A percentile compares a stretch with the other conserved stretches of the same genome.
Conservation (phyloP, 306 rosid genomes). For the Pachyrhizus erosus region DNA sequence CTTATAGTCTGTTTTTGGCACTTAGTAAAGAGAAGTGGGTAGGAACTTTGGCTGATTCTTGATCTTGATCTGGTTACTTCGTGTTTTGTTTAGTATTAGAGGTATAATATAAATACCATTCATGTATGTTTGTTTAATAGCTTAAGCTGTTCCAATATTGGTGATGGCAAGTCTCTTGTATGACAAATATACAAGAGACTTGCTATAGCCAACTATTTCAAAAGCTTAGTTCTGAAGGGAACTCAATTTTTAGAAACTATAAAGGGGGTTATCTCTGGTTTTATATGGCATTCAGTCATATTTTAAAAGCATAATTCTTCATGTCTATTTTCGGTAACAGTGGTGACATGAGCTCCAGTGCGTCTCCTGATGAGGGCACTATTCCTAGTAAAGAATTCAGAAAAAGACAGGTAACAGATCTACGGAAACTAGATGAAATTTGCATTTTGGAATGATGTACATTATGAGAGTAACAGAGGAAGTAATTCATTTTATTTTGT, state of each 20-base stretch:
- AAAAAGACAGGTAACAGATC: slow-evolving; percentile 79
- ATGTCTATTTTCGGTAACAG: slow-evolving; percentile 52
- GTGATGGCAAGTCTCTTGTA: not conserved
- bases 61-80: not conserved
- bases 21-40: slow-evolving; percentile 21
- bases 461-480: slow-evolving; percentile 13
- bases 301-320: slow-evolving; percentile 36
- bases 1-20: slow-evolving; percentile 21
- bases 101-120: not conserved
- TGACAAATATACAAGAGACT: too few species aligned
- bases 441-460: slow-evolving; percentile 32
- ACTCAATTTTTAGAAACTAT: slow-evolving; percentile 16
- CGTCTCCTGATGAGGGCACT: slow-evolving; percentile 60
- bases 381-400: slow-evolving; percentile 72
- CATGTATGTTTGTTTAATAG: not conserved
- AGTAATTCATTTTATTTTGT: slow-evolving; percentile 40
- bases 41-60: slow-evolving; percentile 10
- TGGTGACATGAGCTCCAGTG: slow-evolving; percentile 69
- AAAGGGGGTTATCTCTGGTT: not conserved
- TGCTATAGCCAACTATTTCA: not conserved
- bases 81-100: not conserved
- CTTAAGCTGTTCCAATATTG: not conserved
- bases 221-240: slow-evolving; percentile 9
- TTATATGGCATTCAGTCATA: slow-evolving; percentile 17
- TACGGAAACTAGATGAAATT: slow-evolving; percentile 15